A percentile compares a stretch with the other conserved stretches of the same genome.
Conservation (phyloP, 2,329 filamentous ascomycete genomes). For the Aspergillus viridinutans region DNA sequence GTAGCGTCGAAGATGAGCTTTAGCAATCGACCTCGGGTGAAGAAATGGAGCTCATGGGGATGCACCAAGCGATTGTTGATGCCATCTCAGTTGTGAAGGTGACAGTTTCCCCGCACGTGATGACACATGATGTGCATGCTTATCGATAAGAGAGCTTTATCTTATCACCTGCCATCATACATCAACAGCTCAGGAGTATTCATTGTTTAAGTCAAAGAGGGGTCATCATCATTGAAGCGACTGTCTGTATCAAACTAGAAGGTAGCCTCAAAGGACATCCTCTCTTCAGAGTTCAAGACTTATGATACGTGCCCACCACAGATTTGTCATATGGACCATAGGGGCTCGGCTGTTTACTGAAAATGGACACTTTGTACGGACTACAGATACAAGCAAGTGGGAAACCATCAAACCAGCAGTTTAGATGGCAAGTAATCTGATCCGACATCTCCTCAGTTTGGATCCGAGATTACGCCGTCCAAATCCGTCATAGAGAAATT, state of each 20-base stretch:
- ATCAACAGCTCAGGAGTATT: neutral
- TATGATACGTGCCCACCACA: no score
- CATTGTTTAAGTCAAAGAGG: neutral
- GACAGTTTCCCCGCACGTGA: constrained; percentile 15
- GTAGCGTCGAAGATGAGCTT: neutral
- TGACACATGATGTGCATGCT: constrained; percentile 7
- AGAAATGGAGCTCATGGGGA: neutral
- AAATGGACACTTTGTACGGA: neutral
- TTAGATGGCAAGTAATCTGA: no score
- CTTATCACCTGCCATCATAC: constrained; percentile 2
- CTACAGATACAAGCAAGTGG: no score
- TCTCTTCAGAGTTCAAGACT: neutral
- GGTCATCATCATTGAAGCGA: no score
- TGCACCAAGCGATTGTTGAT: neutral
- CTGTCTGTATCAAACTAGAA: neutral
- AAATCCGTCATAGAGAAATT: neutral
- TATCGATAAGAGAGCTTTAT: constrained; percentile 12
- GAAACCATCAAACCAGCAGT: neutral
- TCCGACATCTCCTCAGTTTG: neutral
- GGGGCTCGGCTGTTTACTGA: neutral
- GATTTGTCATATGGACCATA: neutral
- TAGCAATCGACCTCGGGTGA: neutral
- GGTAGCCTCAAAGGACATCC: neutral
- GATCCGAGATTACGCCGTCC: neutral
- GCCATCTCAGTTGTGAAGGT: constrained; percentile 1